Percentiles rank a stretch among this genome's conserved stretches.
Conservation (phyloP, 768 basidiomycete species). For the Mycena floridula region DNA sequence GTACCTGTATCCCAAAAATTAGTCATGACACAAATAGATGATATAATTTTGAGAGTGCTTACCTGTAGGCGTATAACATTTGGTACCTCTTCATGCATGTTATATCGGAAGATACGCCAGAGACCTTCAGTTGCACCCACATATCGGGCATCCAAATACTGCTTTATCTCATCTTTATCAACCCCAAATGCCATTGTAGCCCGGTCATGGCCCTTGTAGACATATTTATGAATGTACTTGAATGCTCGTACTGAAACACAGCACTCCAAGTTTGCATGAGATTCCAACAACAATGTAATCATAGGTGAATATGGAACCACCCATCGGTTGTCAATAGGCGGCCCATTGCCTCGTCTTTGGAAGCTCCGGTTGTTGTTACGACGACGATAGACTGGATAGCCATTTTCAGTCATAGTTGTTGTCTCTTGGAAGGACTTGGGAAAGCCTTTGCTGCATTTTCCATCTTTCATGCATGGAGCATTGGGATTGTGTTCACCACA, state of each 20-base stretch:
- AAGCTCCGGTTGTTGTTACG: not conserved
- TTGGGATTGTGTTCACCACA: not conserved
- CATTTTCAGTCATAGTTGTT: conserved; percentile 31
- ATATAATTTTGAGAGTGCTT: too few species aligned
- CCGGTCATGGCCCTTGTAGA: conserved; percentile 27
- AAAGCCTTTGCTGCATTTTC: not conserved
- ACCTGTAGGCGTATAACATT: conserved; percentile 30
- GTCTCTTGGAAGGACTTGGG: conserved; percentile 22
- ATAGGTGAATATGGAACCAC: not conserved
- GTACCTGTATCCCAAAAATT: too few species aligned
- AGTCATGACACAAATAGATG: too few species aligned
- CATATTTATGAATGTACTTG: conserved; percentile 36
- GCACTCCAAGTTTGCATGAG: conserved; percentile 48
- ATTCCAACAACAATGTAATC: not conserved
- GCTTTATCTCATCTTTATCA: conserved; percentile 14
- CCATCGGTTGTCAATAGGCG: conserved; percentile 7
- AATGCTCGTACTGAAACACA: conserved; percentile 27
- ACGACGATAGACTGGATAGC: conserved; percentile 30
- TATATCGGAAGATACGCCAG: conserved; percentile 25
- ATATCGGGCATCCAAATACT: conserved; percentile 23
- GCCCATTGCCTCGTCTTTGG: conserved; percentile 15
- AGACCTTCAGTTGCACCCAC: conserved; percentile 26
- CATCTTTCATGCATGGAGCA: not conserved
- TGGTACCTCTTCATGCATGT: conserved; percentile 29
- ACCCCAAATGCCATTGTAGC: not conserved